Base-by-base conservation (phyloP, 768 basidiomycete species). In the Coprinopsis sp. region DNA sequence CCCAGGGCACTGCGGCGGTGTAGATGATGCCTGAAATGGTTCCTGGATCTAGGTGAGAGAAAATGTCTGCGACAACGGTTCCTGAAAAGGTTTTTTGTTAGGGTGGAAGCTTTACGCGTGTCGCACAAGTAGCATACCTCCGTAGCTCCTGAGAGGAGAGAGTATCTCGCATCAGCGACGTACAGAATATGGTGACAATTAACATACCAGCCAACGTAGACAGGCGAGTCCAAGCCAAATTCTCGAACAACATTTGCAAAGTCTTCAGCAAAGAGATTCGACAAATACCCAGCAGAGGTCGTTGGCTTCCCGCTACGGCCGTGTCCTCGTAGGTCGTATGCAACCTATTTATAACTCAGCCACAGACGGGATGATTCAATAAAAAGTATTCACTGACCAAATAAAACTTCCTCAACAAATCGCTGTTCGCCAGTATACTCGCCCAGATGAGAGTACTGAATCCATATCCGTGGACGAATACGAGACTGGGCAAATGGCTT, bases 401-500 rank as follows among this genome's bases (percentile, higher is more conserved):
- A 34, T 59, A 63, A 34, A 64, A 58, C 10, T 47, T 34, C 27
- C 54, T 49, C 14, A 61, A 42, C 22, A 63, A 47, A 33, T 46
- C 47, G 27, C 47, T 25, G 47, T 70, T 62, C 10, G 53, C 52
- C 49, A 72, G 67, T 40, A 71, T 58, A 33, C 59, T 57, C 33
- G 71, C 70, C 51, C 65, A 75, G 11, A 62, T 60, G 22, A 55
- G 46, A 14, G 61, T 58, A 25, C 64, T 64, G 44, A 65, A 58
- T 4, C 59, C 55, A 40, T 73, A 55, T 4, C 72, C 72, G 50
- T 70, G 71, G 12, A 71, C 55, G 52, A 73, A 70, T 33, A 75
- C 67, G 23, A 75, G 43, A 34, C 61, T 56, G 24, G 62, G 66
- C 47, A 68, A 67, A 18, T 51, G 50, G 14, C 60, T 58, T 39